Base-by-base conservation (phyloP, 352 stramenopile genomes). In the Stephanocyclus meneghinianus region DNA sequence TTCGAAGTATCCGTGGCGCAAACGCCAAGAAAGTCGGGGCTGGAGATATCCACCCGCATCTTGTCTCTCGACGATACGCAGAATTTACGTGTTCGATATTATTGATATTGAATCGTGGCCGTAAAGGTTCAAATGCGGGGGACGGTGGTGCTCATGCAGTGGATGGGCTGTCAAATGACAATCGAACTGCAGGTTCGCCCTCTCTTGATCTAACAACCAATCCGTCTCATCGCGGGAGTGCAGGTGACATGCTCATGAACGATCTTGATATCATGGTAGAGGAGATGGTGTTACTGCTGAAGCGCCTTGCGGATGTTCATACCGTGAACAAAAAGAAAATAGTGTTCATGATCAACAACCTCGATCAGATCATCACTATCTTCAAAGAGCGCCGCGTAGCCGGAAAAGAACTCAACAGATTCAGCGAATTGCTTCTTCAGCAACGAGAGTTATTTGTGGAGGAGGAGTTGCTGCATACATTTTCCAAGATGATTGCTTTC, bases 291-390 rank as follows among this genome's bases (percentile, higher is more conserved):
- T 59, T 87, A 4, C 67, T 93, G 32, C 63, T 94, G 13, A 83
- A 92, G 94, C 95, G 96, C 1, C 83, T 99, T 21, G 93, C 95
- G 0, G 93, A 98, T 53, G 91, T 97, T 74, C 96, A 99, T 74
- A 89, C 91, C 5, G 93, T 89, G 16, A 91, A 95, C 26, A 98
- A 98, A 78, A 97, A 98, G 66, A 94, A 93, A 42, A 95, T 96
- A 73, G 94, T 99, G 5, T 99, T 99, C 80, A 91, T 98, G 51
- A 97, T 99, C 76, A 99, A 99, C 87, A 99, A 99, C 81, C 96
- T 98, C 78, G 96, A 99, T 82, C 90, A 97, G 56, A 96, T 98
- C 40, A 89, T 98, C 7, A 96, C 91, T 30, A 95, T 98, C 40
- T 98, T 98, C 63, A 95, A 98, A 71, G 96, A 99, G 86, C 91